These are phyloP conservation scores for Silene uniflora DNA, from an alignment of 148 eudicot genomes.

Conservation along the genomic window DNA sequence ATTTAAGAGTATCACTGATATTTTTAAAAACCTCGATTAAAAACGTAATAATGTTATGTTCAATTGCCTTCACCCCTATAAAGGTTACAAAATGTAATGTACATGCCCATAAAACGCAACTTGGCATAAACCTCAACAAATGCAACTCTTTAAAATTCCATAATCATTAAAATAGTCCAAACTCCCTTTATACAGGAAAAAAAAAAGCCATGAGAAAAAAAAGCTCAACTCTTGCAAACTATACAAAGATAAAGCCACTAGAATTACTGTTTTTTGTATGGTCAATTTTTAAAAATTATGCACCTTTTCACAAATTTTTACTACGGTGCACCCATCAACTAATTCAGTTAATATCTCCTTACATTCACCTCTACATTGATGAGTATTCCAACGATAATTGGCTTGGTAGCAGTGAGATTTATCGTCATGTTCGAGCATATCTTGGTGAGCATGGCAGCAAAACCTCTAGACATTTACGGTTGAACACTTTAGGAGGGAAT, in stretches of 20 bases:
- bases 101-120: no score
- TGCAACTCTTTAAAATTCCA: no score
- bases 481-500: background rate
- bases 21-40: no score
- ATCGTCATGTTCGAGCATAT: constrained; percentile 7
- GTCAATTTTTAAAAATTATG: background rate
- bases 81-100: no score
- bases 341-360: constrained; percentile 11
- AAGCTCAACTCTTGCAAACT: background rate
- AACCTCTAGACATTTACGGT: background rate
- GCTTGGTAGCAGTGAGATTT: background rate
- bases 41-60: no score
- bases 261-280: constrained; percentile 1
- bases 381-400: background rate
- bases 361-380: constrained; percentile 11
- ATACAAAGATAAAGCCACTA: background rate
- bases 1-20: no score
- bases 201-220: no score
- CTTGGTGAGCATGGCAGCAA: constrained; percentile 1
- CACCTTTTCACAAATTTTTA: background rate
- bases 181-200: no score
- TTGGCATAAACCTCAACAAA: no score
- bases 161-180: no score
- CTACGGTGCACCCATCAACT: background rate
- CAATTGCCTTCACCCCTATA: no score